phyloP scores from a whole-genome alignment of 148 eudicot species.

The Cornus suecica region DNA sequence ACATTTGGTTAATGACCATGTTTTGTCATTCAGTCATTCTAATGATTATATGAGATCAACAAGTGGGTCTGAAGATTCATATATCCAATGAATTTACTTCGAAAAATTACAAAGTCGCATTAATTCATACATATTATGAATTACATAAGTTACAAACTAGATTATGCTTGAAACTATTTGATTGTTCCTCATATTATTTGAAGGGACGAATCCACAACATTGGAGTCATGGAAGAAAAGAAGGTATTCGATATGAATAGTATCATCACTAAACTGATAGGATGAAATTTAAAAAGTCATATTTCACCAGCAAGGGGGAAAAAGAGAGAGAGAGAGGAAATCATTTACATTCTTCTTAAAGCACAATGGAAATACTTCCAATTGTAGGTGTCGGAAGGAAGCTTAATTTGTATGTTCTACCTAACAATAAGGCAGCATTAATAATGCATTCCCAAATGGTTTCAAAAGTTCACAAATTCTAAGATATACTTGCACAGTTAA shows the following conservation, averaged over 20 bases:
- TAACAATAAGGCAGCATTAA: not conserved
- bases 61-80: too few species aligned
- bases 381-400: too few species aligned
- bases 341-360: not conserved
- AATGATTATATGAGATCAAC: not conserved
- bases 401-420: too few species aligned
- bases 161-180: not conserved
- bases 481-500: not conserved
- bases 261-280: not conserved
- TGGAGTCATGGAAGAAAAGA: not conserved
- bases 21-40: not conserved
- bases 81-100: not conserved
- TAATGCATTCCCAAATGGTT: not conserved
- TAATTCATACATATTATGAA: too few species aligned
- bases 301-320: not conserved
- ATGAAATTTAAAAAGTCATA: too few species aligned
- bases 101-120: too few species aligned
- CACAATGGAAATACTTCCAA: too few species aligned
- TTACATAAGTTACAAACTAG: not conserved
- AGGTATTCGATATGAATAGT: not conserved
- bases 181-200: not conserved
- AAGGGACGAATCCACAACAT: not conserved
- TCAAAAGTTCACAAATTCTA: not conserved
- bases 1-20: not conserved
- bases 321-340: too few species aligned